Evolutionary conservation across 495 filamentous ascomycete species (phyloP).

Genomic region (Astrothelium subdiscretum): DNA sequence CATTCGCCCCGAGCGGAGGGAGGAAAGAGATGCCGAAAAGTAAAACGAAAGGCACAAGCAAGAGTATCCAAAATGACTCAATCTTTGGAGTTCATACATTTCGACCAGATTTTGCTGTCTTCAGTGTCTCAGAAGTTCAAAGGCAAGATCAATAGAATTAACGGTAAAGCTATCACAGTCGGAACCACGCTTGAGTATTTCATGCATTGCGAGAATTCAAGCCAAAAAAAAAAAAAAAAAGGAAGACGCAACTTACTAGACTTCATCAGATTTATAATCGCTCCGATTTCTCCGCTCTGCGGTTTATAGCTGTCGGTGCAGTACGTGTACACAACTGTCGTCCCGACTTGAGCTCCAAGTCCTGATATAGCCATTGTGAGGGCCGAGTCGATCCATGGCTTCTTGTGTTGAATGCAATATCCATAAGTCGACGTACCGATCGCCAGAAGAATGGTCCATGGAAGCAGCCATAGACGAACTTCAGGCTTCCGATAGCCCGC

Average conservation of each 20-base stretch:
- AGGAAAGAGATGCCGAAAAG: too few species aligned
- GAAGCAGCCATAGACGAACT: slow-evolving; percentile 19
- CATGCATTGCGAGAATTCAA: background rate
- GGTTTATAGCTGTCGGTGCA: slow-evolving; percentile 6
- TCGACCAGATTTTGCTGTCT: too few species aligned
- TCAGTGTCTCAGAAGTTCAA: too few species aligned
- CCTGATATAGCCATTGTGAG: slow-evolving; percentile 9
- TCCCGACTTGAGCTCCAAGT: slow-evolving; percentile 6
- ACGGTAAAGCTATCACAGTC: too few species aligned
- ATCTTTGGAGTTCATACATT: too few species aligned
- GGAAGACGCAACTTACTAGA: background rate
- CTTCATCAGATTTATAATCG: slow-evolving; percentile 11
- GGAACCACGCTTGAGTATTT: background rate
- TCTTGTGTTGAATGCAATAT: slow-evolving; percentile 8
- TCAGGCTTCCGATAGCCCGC: slow-evolving; percentile 23
- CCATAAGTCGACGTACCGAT: slow-evolving; percentile 8
- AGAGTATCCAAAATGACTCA: too few species aligned
- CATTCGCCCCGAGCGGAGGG: too few species aligned
- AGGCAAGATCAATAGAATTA: too few species aligned
- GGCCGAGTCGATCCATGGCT: slow-evolving; percentile 6
- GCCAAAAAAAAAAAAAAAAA: background rate
- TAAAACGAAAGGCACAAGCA: too few species aligned
- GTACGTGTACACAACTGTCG: slow-evolving; percentile 8
- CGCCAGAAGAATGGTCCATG: slow-evolving; percentile 5
- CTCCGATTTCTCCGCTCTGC: slow-evolving; percentile 11